These are phyloP conservation scores for Phytopythium delawarense DNA, from an alignment of 352 stramenopile genomes.

Conservation along the genomic window DNA sequence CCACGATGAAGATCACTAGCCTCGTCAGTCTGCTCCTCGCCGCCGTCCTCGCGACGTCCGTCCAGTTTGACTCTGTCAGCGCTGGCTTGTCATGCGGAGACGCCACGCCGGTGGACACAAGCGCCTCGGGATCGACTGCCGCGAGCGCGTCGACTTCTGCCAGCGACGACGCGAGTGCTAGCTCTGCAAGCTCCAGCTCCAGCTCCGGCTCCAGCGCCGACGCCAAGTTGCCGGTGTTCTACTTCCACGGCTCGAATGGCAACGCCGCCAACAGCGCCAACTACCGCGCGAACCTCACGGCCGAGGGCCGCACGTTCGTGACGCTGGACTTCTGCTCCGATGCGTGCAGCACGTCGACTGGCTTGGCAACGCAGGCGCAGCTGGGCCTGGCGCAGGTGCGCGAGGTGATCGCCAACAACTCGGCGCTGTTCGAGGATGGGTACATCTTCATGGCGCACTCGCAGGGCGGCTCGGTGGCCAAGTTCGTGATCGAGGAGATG, in stretches of 20 bases:
- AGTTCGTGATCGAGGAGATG: slow-evolving; percentile 21
- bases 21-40: slow-evolving; percentile 1
- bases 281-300: slow-evolving; percentile 21
- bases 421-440: slow-evolving; percentile 16
- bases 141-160: not conserved
- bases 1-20: not conserved
- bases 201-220: not conserved
- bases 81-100: slow-evolving; percentile 3
- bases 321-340: slow-evolving; percentile 25
- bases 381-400: slow-evolving; percentile 25
- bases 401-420: slow-evolving; percentile 16
- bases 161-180: too few species aligned
- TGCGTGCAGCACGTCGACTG: slow-evolving; percentile 10
- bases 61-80: not conserved
- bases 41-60: not conserved
- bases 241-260: slow-evolving; percentile 26
- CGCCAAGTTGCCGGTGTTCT: slow-evolving; percentile 28
- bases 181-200: not conserved
- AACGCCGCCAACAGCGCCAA: slow-evolving; percentile 13
- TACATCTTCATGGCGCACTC: slow-evolving; percentile 38
- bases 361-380: slow-evolving; percentile 15
- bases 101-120: not conserved
- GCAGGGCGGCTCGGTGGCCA: slow-evolving; percentile 23
- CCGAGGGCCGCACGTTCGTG: slow-evolving; percentile 19
- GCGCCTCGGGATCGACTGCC: not conserved